phyloP scores from a whole-genome alignment of 2,329 filamentous ascomycete species.

The Rhytidhysteron rufulum region DNA sequence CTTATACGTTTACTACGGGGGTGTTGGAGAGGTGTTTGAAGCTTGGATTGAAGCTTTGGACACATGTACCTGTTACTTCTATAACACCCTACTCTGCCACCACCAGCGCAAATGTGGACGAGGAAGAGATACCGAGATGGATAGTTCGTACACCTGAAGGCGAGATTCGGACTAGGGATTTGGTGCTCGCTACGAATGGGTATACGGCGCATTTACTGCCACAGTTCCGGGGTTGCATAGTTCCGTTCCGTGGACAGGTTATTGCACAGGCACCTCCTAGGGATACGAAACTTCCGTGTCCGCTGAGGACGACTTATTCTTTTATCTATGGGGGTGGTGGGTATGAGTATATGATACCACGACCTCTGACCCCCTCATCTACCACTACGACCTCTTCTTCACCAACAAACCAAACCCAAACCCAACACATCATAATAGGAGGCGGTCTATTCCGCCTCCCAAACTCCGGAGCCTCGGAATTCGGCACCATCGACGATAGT shows the following conservation, averaged over 20 bases:
- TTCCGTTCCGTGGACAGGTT: constrained; percentile 40
- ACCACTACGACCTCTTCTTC: no score
- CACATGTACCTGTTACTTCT: constrained; percentile 24
- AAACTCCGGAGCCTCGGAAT: constrained; percentile 45
- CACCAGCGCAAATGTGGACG: no score
- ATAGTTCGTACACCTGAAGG: constrained; percentile 16
- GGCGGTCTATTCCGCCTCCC: constrained; percentile 50
- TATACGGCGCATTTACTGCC: constrained; percentile 28
- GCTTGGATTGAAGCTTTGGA: constrained; percentile 23
- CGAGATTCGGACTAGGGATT: constrained; percentile 11
- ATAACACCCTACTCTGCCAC: constrained; percentile 6
- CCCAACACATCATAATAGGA: constrained; percentile 58
- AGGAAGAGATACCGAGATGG: constrained; percentile 8
- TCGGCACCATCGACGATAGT: constrained; percentile 56
- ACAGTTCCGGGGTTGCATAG: constrained; percentile 39
- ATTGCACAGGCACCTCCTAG: constrained; percentile 34
- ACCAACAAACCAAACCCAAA: no score
- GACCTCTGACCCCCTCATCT: constrained; percentile 38
- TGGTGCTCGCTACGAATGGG: constrained; percentile 34
- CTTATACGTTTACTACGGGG: constrained; percentile 27
- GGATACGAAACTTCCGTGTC: constrained; percentile 31
- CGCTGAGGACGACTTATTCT: constrained; percentile 54
- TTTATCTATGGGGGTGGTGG: constrained; percentile 56
- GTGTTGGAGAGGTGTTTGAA: constrained; percentile 22
- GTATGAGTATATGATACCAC: constrained; percentile 65